Evolutionary conservation across 176 grass and related monocot genomes (phyloP), one percentile per base, ranked within the genome.

Genomic region (Dactylis glomerata): DNA sequence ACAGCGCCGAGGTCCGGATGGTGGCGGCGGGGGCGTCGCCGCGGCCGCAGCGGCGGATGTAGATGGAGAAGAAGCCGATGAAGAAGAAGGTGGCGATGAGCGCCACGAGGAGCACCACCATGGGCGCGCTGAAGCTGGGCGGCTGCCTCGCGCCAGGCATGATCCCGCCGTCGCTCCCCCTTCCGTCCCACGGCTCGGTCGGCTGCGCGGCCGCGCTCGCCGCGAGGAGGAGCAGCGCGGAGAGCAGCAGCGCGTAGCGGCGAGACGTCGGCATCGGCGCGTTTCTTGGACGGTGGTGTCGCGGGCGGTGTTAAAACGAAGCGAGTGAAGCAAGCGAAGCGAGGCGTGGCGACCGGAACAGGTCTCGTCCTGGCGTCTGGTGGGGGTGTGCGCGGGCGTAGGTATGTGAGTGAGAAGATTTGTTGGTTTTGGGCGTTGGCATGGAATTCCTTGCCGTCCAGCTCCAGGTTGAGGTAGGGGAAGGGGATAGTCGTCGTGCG

Each of bases 41-140:
- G 0, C 92, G 68, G 6, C 89, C 85, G 73, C 95, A 93, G 45
- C 77, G 84, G 1, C 92, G 92, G 69, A 97, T 82, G 80, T 82
- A 97, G 41, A 97, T 65, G 56, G 90, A 91, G 88, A 91, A 91
- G 84, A 97, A 92, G 34, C 82, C 92, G 56, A 94, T 73, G 75
- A 90, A 80, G 55, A 91, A 85, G 90, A 97, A 94, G 10, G 65
- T 82, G 23, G 26, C 82, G 88, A 95, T 91, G 47, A 94, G 84
- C 65, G 88, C 90, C 30, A 93, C 81, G 17, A 94, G 88, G 63
- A 97, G 87, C 88, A 90, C 90, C 10, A 72, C 78, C 70, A 94
- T 80, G 7, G 92, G 88, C 85, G 92, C 81, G 86, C 88, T 94
- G 73, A 92, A 94, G 65, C 88, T 82, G 2, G 57, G 19, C 75